Percentiles rank a stretch among this genome's conserved stretches.
phyloP scores from a whole-genome alignment of 441 rosid species.

The Breynia disticha region DNA sequence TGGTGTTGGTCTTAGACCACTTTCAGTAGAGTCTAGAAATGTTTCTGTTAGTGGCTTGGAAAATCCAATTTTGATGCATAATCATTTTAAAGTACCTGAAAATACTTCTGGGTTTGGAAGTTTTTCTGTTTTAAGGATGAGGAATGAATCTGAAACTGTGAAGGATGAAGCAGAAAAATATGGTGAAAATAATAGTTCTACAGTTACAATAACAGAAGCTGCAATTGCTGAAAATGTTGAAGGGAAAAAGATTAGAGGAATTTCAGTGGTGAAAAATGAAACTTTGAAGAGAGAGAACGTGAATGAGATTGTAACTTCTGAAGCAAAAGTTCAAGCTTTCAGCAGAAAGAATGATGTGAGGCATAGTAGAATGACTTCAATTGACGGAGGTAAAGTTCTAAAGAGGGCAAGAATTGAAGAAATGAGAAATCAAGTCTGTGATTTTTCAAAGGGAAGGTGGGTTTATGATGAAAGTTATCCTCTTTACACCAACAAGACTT shows the following conservation, averaged over 20 bases:
- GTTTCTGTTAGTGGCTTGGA: slow-evolving; percentile 17
- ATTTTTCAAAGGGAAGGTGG: slow-evolving; percentile 71
- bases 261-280: slow-evolving; percentile 13
- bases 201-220: slow-evolving; percentile 17
- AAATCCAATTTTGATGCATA: slow-evolving; percentile 24
- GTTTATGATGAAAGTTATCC: slow-evolving; percentile 55
- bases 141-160: slow-evolving; percentile 17
- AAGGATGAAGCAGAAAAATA: slow-evolving; percentile 14
- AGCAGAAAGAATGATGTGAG: slow-evolving; percentile 18
- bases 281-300: slow-evolving; percentile 12
- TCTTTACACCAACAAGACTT: slow-evolving; percentile 48
- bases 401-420: slow-evolving; percentile 18
- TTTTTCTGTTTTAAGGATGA: slow-evolving; percentile 15
- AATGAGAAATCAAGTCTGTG: slow-evolving; percentile 31
- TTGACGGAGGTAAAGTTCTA: slow-evolving; percentile 6
- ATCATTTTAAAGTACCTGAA: slow-evolving; percentile 19
- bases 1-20: slow-evolving; percentile 13
- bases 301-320: slow-evolving; percentile 14
- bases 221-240: slow-evolving; percentile 14
- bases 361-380: slow-evolving; percentile 12
- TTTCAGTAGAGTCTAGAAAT: slow-evolving; percentile 20
- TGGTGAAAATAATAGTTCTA: slow-evolving; percentile 11
- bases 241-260: slow-evolving; percentile 12
- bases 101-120: slow-evolving; percentile 36
- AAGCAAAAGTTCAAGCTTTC: slow-evolving; percentile 19